Evolutionary conservation across 2,329 filamentous ascomycete species (phyloP).

Genomic region (Myriosclerotinia duriaeana): DNA sequence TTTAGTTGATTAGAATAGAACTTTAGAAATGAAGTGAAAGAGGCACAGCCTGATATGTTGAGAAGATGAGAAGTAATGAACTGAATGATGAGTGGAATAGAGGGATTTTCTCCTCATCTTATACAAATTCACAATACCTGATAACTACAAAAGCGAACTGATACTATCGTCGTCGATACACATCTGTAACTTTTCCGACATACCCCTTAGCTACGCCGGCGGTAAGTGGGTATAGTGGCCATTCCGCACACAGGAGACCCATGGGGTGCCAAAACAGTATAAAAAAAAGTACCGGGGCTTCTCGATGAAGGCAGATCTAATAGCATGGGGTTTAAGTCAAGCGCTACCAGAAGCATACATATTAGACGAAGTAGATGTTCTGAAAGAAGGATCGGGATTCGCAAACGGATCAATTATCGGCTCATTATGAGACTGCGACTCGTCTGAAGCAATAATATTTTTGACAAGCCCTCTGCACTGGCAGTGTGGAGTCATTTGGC

Average conservation of each 20-base stretch:
- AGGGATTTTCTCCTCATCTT: background rate
- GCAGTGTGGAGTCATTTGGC: background rate
- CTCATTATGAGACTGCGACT: background rate
- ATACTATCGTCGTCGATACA: too few species aligned
- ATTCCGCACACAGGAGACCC: background rate
- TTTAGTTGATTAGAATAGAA: background rate
- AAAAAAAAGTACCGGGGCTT: too few species aligned
- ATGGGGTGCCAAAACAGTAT: background rate
- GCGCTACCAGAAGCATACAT: background rate
- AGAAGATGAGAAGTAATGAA: background rate
- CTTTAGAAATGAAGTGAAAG: background rate
- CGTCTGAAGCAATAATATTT: background rate
- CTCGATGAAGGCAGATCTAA: background rate
- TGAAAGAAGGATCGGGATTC: background rate
- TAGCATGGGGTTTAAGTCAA: background rate
- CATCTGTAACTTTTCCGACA: background rate
- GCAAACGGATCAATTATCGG: background rate
- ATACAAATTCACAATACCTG: background rate
- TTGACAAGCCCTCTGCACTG: background rate
- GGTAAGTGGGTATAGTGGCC: too few species aligned
- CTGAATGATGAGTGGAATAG: background rate
- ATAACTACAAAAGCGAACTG: background rate
- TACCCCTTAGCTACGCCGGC: background rate
- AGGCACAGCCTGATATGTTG: slow-evolving; percentile 6
- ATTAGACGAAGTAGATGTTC: background rate